Percentiles rank a stretch among this genome's conserved stretches.
phyloP scores from a whole-genome alignment of 108 stramenopile species.

The Schizochytrium sp. region DNA sequence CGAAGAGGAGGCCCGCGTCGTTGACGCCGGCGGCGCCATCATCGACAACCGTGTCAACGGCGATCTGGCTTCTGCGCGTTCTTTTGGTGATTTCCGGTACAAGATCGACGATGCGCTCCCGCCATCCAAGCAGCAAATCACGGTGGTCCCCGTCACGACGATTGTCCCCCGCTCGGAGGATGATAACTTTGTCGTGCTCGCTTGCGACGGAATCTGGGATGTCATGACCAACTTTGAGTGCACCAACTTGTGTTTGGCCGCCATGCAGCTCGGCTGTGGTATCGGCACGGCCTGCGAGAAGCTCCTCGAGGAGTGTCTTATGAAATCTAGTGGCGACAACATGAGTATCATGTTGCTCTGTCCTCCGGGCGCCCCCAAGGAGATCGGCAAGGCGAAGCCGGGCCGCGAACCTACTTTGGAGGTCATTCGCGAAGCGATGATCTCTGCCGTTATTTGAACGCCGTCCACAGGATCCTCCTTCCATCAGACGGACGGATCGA shows the following conservation, averaged over 20 bases:
- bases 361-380: not conserved
- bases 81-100: constrained; percentile 76
- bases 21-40: constrained; percentile 37
- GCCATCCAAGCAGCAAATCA: constrained; percentile 1
- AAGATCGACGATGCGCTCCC: constrained; percentile 36
- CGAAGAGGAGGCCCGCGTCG: constrained; percentile 23
- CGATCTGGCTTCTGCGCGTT: constrained; percentile 74
- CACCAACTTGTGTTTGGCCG: constrained; percentile 51
- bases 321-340: constrained; percentile 65
- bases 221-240: constrained; percentile 66
- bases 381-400: constrained; percentile 16
- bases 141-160: not conserved
- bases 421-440: constrained; percentile 4
- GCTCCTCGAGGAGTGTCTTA: constrained; percentile 57
- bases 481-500: too few relatives aligned
- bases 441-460: not conserved
- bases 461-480: too few relatives aligned
- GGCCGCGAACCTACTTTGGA: constrained; percentile 1
- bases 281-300: constrained; percentile 39
- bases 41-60: constrained; percentile 71
- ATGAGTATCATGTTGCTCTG: constrained; percentile 67
- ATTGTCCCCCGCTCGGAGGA: constrained; percentile 32
- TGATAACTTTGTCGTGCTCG: constrained; percentile 68
- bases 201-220: constrained; percentile 86
- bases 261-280: not conserved